phyloP scores from a whole-genome alignment of 2,329 filamentous ascomycete species.

The Pseudofabraea citricarpa region DNA sequence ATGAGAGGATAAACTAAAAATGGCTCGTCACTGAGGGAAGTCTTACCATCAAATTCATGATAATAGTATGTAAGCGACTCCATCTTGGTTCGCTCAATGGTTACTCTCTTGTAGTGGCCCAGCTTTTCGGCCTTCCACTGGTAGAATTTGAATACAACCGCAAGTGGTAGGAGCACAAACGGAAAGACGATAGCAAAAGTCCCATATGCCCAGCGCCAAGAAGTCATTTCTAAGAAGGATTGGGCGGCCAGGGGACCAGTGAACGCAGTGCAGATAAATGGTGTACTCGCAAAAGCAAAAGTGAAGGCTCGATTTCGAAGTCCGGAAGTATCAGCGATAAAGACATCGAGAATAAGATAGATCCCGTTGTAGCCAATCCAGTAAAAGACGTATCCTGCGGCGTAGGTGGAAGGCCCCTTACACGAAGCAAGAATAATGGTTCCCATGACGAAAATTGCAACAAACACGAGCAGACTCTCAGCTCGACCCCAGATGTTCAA shows the following conservation, averaged over 20 bases:
- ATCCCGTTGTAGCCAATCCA: conserved; percentile 32
- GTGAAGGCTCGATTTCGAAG: conserved; percentile 53
- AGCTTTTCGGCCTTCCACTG: conserved; percentile 45
- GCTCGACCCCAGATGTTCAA: conserved; percentile 64
- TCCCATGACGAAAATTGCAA: conserved; percentile 29
- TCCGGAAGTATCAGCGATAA: conserved; percentile 63
- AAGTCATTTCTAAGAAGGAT: conserved; percentile 40
- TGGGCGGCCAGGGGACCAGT: conserved; percentile 53
- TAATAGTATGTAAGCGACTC: neutral
- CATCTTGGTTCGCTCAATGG: conserved; percentile 20
- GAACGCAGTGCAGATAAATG: conserved; percentile 63
- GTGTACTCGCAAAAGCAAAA: conserved; percentile 55
- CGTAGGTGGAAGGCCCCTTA: conserved; percentile 54
- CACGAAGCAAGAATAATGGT: conserved; percentile 64
- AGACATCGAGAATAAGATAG: conserved; percentile 56
- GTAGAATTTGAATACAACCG: conserved; percentile 45
- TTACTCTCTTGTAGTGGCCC: conserved; percentile 35
- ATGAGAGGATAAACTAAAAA: no score
- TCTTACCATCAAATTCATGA: neutral
- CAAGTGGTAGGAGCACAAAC: conserved; percentile 48
- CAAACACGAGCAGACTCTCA: conserved; percentile 56
- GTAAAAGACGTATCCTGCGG: conserved; percentile 37
- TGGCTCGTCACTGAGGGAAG: conserved; percentile 18
- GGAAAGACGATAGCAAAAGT: conserved; percentile 60
- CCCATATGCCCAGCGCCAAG: conserved; percentile 60